Evolutionary conservation across 331 rosid species (phyloP).

Genomic region (Quercus tomentella): DNA sequence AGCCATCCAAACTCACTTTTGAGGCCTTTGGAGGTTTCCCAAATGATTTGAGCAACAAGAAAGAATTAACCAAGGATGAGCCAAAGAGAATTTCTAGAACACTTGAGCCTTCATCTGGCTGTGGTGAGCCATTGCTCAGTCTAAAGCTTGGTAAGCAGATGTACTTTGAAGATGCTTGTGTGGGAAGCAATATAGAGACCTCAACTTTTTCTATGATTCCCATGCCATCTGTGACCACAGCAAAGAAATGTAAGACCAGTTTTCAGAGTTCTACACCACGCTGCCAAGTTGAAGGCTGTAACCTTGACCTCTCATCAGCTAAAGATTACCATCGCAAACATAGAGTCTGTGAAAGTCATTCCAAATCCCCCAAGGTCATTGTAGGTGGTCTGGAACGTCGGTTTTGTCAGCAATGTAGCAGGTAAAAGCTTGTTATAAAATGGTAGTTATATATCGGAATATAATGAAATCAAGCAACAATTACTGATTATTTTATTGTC

Average conservation of each 20-base stretch:
- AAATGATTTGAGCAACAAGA: conserved; percentile 44
- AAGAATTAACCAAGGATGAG: conserved; percentile 42
- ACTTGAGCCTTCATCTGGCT: conserved; percentile 53
- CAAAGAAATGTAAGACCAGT: conserved; percentile 47
- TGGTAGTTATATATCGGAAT: not conserved
- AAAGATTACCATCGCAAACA: conserved; percentile 93
- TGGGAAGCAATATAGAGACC: conserved; percentile 46
- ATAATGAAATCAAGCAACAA: conserved; percentile 1
- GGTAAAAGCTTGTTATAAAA: conserved; percentile 46
- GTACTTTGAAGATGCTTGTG: conserved; percentile 65
- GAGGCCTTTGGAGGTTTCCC: conserved; percentile 48
- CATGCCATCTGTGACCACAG: conserved; percentile 21
- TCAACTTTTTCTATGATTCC: conserved; percentile 34
- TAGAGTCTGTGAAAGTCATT: conserved; percentile 73
- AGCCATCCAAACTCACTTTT: conserved; percentile 45
- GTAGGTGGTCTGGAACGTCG: conserved; percentile 68
- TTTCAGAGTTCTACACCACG: conserved; percentile 33
- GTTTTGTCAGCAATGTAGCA: conserved; percentile 98
- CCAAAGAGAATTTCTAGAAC: conserved; percentile 36
- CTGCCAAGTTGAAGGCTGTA: conserved; percentile 96
- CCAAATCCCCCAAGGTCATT: conserved; percentile 76
- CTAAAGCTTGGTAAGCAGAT: conserved; percentile 85
- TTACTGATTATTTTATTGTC: not conserved
- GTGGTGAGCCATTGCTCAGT: conserved; percentile 76
- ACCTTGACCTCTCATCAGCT: conserved; percentile 68